Evolutionary conservation across 208 protist genomes (phyloP), one percentile per base, ranked within the genome.

Genomic region (Crithidia brevicula): DNA sequence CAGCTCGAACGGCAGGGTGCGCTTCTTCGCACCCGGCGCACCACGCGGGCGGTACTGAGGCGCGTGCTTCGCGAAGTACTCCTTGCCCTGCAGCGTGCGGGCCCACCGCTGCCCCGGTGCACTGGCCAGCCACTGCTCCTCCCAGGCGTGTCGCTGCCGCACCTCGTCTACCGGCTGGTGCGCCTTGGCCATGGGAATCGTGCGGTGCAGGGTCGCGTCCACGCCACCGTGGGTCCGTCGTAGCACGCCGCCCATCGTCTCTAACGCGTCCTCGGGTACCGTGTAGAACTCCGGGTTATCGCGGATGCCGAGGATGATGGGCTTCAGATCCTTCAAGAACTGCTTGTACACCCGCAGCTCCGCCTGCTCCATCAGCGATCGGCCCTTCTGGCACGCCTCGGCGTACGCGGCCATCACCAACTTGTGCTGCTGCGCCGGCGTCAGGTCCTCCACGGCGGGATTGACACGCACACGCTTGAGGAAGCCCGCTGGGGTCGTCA

Each of bases 231-330:
- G 20, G 0, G 56, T 57, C 31, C 54, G 47, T 20, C 53, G 69
- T 68, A 96, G 67, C n/a, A 86, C 86, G 15, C 87, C 92, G 54
- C 85, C 75, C 25, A 90, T 49, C 18, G 86, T 93, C 63, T 97
- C 92, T 4, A 89, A 58, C 23, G 82, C 74, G 49, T 87, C 72
- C 45, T 88, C 82, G 0, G 89, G 51, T 13, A 96, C 88, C 6
- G 93, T 97, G 77, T 95, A 97, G 76, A 97, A 97, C 82, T 97
- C 90, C 13, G 90, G 86, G 59, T 97, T 97, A 56, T 97, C 93
- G 38, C 93, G 93, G 47, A 97, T 97, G 47, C 93, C 93, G 43
- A 94, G 74, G 33, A 97, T 81, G 65, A 97, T 80, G 5, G 93
- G 93, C 66, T 96, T 94, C 28, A 97, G 49, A 68, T 97, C 93